phyloP scores from a whole-genome alignment of 345 rosid genomes.

The Moricandia moricandioides region DNA sequence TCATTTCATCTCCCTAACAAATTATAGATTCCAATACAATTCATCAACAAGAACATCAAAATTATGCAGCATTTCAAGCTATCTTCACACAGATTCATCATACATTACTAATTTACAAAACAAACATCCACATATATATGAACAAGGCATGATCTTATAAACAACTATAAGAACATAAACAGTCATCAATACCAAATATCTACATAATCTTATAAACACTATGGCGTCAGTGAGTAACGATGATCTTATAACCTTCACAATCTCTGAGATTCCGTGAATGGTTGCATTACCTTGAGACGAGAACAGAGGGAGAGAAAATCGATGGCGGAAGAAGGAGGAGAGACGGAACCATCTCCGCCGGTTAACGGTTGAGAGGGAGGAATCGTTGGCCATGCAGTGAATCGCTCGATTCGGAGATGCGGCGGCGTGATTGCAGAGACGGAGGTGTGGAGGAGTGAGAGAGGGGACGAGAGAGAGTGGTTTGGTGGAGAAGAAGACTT shows the following conservation, averaged over 20 bases:
- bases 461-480: constrained; percentile 50
- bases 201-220: too few species aligned
- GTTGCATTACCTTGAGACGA: constrained; percentile 66
- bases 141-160: not conserved
- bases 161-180: not conserved
- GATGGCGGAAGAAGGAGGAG: constrained; percentile 59
- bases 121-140: too few species aligned
- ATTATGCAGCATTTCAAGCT: not conserved
- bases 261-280: not conserved
- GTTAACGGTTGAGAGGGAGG: constrained; percentile 41
- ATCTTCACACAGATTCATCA: not conserved
- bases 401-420: constrained; percentile 28
- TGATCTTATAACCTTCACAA: not conserved
- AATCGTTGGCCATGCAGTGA: constrained; percentile 47
- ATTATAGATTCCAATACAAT: not conserved
- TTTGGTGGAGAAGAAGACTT: constrained; percentile 40
- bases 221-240: too few species aligned
- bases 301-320: constrained; percentile 89
- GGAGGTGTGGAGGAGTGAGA: constrained; percentile 40
- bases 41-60: not conserved
- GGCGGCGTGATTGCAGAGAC: constrained; percentile 36
- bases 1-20: not conserved
- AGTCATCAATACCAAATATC: not conserved
- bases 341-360: constrained; percentile 29
- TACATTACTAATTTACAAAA: not conserved